phyloP scores from a whole-genome alignment of 768 basidiomycete species.

The Vishniacozyma victoriae region DNA sequence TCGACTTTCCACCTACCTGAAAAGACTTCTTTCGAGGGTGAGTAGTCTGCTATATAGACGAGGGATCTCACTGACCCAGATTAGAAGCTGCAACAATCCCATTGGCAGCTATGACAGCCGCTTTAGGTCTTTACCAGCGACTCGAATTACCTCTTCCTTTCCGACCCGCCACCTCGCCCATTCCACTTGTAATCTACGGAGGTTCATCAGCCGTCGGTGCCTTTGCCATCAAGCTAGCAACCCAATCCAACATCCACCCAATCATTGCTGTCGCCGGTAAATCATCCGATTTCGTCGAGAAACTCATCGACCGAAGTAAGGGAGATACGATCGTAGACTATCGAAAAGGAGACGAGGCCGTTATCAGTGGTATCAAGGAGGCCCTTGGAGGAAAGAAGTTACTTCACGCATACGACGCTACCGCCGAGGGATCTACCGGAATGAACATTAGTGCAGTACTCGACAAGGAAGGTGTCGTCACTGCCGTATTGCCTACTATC shows the following conservation, averaged over 20 bases:
- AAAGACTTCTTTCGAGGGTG: constrained; percentile 4
- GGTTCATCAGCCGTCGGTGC: constrained; percentile 11
- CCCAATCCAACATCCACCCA: constrained; percentile 13
- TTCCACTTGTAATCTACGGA: constrained; percentile 11
- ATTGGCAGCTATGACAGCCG: neutral
- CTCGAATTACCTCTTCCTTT: constrained; percentile 6
- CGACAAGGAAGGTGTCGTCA: neutral
- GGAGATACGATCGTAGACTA: constrained; percentile 3
- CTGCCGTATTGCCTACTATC: neutral
- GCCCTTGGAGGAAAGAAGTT: neutral
- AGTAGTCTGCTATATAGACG: neutral
- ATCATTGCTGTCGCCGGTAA: constrained; percentile 14
- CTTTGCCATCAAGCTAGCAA: constrained; percentile 14
- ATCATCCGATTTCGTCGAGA: constrained; percentile 4
- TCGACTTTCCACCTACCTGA: constrained; percentile 9
- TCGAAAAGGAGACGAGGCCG: neutral
- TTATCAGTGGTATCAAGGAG: neutral
- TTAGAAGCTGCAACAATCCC: constrained; percentile 9
- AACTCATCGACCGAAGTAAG: constrained; percentile 2
- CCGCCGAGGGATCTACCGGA: neutral
- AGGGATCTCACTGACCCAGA: neutral
- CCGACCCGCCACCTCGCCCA: constrained; percentile 2
- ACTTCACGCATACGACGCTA: neutral
- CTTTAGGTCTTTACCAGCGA: constrained; percentile 1
- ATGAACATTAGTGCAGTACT: neutral